phyloP scores from a whole-genome alignment of 306 rosid genomes.

The Begonia masoniana region DNA sequence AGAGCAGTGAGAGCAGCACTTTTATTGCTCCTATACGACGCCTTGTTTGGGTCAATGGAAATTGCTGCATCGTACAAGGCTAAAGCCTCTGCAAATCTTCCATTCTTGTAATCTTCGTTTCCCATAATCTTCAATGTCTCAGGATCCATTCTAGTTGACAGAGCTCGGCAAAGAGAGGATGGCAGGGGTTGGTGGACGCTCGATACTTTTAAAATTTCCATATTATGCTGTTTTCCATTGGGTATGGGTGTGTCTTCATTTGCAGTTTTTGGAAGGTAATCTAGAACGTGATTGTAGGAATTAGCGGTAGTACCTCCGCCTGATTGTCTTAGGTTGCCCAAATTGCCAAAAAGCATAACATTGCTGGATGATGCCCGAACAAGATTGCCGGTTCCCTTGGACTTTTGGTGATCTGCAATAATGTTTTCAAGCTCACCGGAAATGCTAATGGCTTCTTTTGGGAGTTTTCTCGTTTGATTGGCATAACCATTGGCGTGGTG shows the following conservation, averaged over 20 bases:
- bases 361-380: conserved; percentile 84
- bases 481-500: conserved; percentile 30
- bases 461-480: conserved; percentile 50
- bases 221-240: conserved; percentile 14
- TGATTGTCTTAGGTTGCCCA: conserved; percentile 66
- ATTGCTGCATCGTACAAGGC: conserved; percentile 81
- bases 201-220: background rate
- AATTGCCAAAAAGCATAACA: conserved; percentile 55
- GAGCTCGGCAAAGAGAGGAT: conserved; percentile 47
- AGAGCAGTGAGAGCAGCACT: conserved; percentile 85
- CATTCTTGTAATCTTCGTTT: conserved; percentile 82
- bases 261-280: conserved; percentile 23
- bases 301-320: conserved; percentile 15
- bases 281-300: conserved; percentile 13
- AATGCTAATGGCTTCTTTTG: conserved; percentile 53
- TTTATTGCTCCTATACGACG: conserved; percentile 76
- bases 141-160: conserved; percentile 87
- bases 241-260: conserved; percentile 13
- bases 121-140: conserved; percentile 81
- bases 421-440: conserved; percentile 84
- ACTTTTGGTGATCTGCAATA: conserved; percentile 53
- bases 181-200: conserved; percentile 12
- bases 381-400: conserved; percentile 29
- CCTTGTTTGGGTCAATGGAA: conserved; percentile 62
- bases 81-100: conserved; percentile 76